Percentiles rank a stretch among this genome's conserved stretches.
These are phyloP conservation scores for Protomyces pachydermus DNA, from an alignment of 1,139 yeast genomes.

Conservation along the genomic window DNA sequence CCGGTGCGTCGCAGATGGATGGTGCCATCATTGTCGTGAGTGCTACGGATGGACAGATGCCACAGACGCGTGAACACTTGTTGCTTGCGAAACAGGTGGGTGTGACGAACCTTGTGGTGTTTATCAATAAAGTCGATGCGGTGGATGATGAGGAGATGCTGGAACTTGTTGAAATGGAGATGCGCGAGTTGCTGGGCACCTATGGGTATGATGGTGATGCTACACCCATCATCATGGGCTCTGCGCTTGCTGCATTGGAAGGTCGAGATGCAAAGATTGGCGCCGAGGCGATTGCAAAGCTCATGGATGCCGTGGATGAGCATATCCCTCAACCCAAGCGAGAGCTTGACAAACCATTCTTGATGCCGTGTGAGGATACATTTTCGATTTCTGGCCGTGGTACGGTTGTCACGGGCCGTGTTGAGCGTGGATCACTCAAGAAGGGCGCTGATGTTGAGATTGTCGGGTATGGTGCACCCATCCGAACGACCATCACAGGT, in stretches of 20 bases:
- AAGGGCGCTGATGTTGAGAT: conserved; percentile 98
- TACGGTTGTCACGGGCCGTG: conserved; percentile 98
- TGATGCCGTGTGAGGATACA: conserved; percentile 95
- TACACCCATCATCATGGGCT: conserved; percentile 97
- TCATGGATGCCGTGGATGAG: conserved; percentile 88
- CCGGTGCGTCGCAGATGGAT: conserved; percentile 99
- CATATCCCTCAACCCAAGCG: conserved; percentile 94
- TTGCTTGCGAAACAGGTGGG: conserved; percentile 99
- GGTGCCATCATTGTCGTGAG: conserved; percentile 99
- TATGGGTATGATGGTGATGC: conserved; percentile 98
- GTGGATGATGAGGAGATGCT: conserved; percentile 98
- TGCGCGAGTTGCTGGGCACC: conserved; percentile 87
- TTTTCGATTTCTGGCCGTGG: conserved; percentile 99
- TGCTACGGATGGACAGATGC: conserved; percentile 99
- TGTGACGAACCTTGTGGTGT: conserved; percentile 94
- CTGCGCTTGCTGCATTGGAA: conserved; percentile 95
- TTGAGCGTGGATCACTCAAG: conserved; percentile 93
- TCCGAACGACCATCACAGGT: conserved; percentile 94
- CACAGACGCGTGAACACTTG: conserved; percentile 98
- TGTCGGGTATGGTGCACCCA: conserved; percentile 84
- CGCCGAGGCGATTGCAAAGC: conserved; percentile 70
- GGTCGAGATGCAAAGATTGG: conserved; percentile 88
- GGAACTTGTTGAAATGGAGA: conserved; percentile 99
- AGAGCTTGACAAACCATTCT: conserved; percentile 92
- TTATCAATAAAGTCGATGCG: conserved; percentile 95